Base-by-base conservation (phyloP, 1,284 basidiomycete genomes). In the Pascua guehoae region DNA sequence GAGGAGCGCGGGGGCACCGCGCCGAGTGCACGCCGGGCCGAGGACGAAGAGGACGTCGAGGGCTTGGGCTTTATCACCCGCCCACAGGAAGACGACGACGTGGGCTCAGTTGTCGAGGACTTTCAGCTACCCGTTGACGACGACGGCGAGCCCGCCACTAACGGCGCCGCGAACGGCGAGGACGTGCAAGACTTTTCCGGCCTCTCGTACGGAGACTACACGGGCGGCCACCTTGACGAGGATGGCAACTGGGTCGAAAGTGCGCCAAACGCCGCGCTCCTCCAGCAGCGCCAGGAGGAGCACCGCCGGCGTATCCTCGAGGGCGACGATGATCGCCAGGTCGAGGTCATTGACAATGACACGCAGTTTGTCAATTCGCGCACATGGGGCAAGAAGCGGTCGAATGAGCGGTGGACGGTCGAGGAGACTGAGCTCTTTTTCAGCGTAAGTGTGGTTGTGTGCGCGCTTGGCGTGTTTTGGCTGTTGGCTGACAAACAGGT, bases 401-500 rank as follows among this genome's bases (percentile, higher is more conserved):
- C 47, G 37, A 61, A 65, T 17, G 66, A 65, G 39, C 54, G 66
- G 42, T 73, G 71, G 71, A 66, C 62, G 4, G 41, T 43, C 10
- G 57, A 60, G 47, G 71, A 73, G 43, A 73, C 68, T 12, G 67
- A 70, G 48, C 48, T 71, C 12, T 69, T 73, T 56, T 65, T 63
- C 41, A 66, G 59, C 24, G 72, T 71, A 53, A 60, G 70, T 66
- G n/a, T n/a, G n/a, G n/a, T n/a, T n/a, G n/a, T n/a, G n/a, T n/a
- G n/a, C n/a, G n/a, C n/a, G n/a, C n/a, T n/a, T n/a, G n/a, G n/a
- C n/a, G n/a, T n/a, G n/a, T n/a, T n/a, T n/a, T n/a, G n/a, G n/a
- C n/a, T n/a, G n/a, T n/a, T n/a, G n/a, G 47, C 62, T 65, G 58
- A 66, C 51, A 18, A 12, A 2, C 54, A 72, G 72, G 66, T 69